Evolutionary conservation across 345 rosid genomes (phyloP), one percentile per base, ranked within the genome.

Genomic region (Salix exigua): DNA sequence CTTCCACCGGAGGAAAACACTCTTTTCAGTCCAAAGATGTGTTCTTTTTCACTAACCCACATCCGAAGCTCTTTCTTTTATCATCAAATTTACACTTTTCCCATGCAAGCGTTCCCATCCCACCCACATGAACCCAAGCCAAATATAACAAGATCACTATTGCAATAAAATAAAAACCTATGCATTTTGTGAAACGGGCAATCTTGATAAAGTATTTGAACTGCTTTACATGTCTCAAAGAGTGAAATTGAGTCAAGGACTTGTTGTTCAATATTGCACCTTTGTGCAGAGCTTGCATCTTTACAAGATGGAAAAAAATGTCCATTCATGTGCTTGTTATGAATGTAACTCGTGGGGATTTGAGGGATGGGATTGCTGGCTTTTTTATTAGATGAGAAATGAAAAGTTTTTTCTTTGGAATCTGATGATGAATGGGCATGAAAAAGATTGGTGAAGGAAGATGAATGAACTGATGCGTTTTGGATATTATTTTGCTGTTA

Each of bases 321-420:
- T 35, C 37, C 37, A 1, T 5, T 35, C 37, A 35, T 5, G 37
- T 35, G 37, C 37, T 35, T 35, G 37, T 90, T 46, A 89, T 92
- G 91, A 90, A 88, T 58, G 89, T 89, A 11, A 86, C 66, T 33
- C 90, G 94, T 77, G 94, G 97, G 19, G 86, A 88, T 72, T 66
- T 90, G 74, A 67, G 72, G 69, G 86, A 83, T 78, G 91, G 87
- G 53, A 92, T 4, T 88, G 73, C 60, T 68, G 60, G 73, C 89
- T 42, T 90, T 92, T 60, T 84, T 35, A 90, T 67, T 63, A 71
- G 23, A 79, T 85, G 66, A 81, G 19, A 28, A 84, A 87, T 44
- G 90, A 87, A 73, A 92, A 88, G 58, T 83, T 89, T 28, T 80
- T 89, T 80, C 86, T 90, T 35, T 92, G 97, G 94, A 92, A 89